phyloP scores from a whole-genome alignment of 352 stramenopile genomes.

The Phytophthora megakarya region DNA sequence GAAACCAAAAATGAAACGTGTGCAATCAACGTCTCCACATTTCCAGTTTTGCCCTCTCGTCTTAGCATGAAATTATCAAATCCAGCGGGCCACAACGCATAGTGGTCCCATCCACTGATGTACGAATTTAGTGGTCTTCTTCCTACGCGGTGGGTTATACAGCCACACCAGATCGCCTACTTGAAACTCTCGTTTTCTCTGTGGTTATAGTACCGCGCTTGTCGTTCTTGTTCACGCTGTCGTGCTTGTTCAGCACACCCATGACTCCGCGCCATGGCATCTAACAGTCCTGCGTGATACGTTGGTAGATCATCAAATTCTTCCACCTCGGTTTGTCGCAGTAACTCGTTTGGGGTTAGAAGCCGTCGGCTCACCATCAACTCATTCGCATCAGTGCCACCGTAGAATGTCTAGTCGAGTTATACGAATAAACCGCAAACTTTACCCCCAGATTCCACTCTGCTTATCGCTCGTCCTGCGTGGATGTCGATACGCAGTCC shows the following conservation, averaged over 20 bases:
- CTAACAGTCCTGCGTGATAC: not conserved
- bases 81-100: not conserved
- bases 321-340: not conserved
- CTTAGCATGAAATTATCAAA: not conserved
- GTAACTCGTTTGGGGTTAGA: not conserved
- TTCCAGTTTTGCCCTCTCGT: not conserved
- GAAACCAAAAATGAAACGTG: not conserved
- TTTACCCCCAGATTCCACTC: not conserved
- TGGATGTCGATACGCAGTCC: slow-evolving; percentile 4
- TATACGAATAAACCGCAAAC: not conserved
- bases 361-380: not conserved
- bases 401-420: not conserved
- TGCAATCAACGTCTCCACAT: not conserved
- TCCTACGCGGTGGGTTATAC: not conserved
- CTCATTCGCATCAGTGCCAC: not conserved
- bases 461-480: not conserved
- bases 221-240: not conserved
- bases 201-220: not conserved
- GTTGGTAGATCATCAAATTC: not conserved
- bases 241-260: not conserved
- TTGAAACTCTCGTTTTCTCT: not conserved
- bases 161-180: slow-evolving; percentile 1
- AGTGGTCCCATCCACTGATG: not conserved
- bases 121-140: not conserved
- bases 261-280: not conserved